A percentile compares a stretch with the other conserved stretches of the same genome.
These are phyloP conservation scores for Microcyclospora pomicola DNA, from an alignment of 2,329 filamentous ascomycete genomes.

Conservation along the genomic window DNA sequence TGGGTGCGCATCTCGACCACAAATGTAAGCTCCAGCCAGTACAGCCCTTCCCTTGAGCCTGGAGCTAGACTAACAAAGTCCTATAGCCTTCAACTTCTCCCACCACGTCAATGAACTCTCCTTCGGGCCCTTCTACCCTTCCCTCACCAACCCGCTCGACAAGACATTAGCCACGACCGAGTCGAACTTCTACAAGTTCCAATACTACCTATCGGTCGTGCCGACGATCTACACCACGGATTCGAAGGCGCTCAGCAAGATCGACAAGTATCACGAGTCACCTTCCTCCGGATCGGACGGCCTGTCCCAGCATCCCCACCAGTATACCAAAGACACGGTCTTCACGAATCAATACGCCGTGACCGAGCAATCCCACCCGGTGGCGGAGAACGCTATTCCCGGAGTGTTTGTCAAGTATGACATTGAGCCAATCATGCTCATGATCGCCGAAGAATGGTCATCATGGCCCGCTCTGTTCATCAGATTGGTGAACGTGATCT, in stretches of 20 bases:
- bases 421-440: conserved; percentile 85
- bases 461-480: conserved; percentile 62
- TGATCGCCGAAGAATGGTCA: conserved; percentile 68
- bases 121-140: conserved; percentile 93
- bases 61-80: conserved; percentile 2
- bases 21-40: conserved; percentile 40
- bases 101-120: conserved; percentile 93
- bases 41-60: neutral
- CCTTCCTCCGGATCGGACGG: conserved; percentile 26
- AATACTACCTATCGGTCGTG: conserved; percentile 93
- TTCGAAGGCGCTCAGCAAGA: conserved; percentile 27
- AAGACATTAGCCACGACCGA: conserved; percentile 67
- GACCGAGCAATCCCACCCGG: conserved; percentile 65
- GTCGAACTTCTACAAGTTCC: conserved; percentile 82
- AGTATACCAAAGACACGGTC: conserved; percentile 44
- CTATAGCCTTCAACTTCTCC: conserved; percentile 83
- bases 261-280: conserved; percentile 26
- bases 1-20: conserved; percentile 71
- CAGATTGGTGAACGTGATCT: conserved; percentile 78
- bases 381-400: conserved; percentile 58
- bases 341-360: conserved; percentile 97
- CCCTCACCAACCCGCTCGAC: conserved; percentile 85
- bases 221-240: conserved; percentile 71
- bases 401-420: conserved; percentile 98
- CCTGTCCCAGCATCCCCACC: conserved; percentile 20